phyloP scores from a whole-genome alignment of 75 land plant species.

The Cryptomeria japonica region DNA sequence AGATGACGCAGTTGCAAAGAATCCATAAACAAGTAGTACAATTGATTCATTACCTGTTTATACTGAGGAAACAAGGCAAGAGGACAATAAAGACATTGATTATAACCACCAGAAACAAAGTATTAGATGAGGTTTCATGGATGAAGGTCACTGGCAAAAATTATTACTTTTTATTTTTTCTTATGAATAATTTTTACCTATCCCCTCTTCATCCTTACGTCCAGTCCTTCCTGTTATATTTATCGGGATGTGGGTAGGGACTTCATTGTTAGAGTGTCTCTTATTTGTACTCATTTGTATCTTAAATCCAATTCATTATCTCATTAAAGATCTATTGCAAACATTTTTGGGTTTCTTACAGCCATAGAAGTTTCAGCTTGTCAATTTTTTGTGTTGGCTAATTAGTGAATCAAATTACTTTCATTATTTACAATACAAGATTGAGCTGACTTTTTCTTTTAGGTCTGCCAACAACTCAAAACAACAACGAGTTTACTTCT shows the following conservation, averaged over 20 bases:
- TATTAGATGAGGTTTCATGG: constrained; percentile 39
- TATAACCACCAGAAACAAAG: constrained; percentile 25
- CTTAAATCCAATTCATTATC: not conserved
- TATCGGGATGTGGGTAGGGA: not conserved
- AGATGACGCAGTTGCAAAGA: constrained; percentile 76
- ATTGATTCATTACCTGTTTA: constrained; percentile 15
- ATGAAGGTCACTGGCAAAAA: constrained; percentile 27
- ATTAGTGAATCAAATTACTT: not conserved
- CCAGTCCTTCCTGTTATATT: not conserved
- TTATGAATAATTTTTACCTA: not conserved
- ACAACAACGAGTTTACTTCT: too few species aligned
- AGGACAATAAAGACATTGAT: constrained; percentile 28
- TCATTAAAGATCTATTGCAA: constrained; percentile 1
- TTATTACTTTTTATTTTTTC: not conserved
- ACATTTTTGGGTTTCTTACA: not conserved
- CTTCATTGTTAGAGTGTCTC: not conserved
- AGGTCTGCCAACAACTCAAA: too few species aligned
- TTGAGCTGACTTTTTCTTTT: too few species aligned
- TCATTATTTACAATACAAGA: not conserved
- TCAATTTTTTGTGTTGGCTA: not conserved
- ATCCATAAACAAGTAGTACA: not conserved
- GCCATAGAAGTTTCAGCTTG: not conserved
- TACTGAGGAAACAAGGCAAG: constrained; percentile 25
- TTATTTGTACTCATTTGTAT: not conserved
- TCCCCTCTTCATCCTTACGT: not conserved